Percentiles rank a stretch among this genome's conserved stretches.
Evolutionary conservation across 2,329 filamentous ascomycete genomes (phyloP).

Genomic region (Ceratocystis harringtonii): DNA sequence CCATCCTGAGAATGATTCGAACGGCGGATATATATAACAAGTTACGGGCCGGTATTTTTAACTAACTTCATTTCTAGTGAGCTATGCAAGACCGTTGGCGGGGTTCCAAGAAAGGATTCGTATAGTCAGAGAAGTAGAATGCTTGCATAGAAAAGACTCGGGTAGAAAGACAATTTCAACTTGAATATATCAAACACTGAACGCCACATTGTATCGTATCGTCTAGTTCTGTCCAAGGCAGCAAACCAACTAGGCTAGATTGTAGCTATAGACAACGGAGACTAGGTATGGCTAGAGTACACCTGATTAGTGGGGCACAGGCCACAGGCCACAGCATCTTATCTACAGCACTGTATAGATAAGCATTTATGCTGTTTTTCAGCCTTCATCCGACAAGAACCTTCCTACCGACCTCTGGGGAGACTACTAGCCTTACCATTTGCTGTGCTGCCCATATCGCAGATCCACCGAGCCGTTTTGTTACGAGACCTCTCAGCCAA

Average conservation of each 20-base stretch:
- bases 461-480: neutral
- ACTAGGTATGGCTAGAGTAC: neutral
- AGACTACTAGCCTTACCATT: too few relatives aligned
- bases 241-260: too few relatives aligned
- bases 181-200: too few relatives aligned
- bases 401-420: too few relatives aligned
- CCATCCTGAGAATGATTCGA: neutral
- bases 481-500: neutral
- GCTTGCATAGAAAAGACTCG: neutral
- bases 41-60: neutral
- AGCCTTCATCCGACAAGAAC: neutral
- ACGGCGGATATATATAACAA: neutral
- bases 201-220: too few relatives aligned
- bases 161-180: neutral
- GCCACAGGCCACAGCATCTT: too few relatives aligned
- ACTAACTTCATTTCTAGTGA: neutral
- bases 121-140: neutral
- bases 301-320: neutral
- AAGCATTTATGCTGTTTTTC: neutral
- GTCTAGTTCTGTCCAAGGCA: neutral
- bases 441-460: too few relatives aligned
- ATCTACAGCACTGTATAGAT: too few relatives aligned
- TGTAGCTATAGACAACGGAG: neutral
- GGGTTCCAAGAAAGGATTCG: neutral
- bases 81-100: neutral